A percentile compares a stretch with the other conserved stretches of the same genome.
These are phyloP conservation scores for Trichoderma gamsii DNA, from an alignment of 495 filamentous ascomycete species.

Conservation along the genomic window DNA sequence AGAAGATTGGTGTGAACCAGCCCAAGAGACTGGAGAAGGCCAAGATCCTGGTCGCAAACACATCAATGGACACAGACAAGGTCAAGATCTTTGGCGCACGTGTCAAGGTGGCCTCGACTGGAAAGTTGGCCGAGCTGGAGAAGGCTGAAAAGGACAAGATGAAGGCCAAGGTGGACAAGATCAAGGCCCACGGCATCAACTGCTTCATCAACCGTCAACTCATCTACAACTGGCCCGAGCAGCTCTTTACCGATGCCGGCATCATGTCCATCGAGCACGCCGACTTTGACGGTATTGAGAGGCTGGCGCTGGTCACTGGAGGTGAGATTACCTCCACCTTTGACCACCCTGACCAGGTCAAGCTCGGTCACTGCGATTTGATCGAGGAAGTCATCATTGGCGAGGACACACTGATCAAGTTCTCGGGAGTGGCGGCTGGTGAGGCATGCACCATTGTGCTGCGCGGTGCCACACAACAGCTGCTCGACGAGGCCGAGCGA, in stretches of 20 bases:
- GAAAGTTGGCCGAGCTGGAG: constrained; percentile 93
- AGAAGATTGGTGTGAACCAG: constrained; percentile 97
- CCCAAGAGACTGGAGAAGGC: constrained; percentile 95
- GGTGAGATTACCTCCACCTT: constrained; percentile 97
- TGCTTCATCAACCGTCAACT: constrained; percentile 99
- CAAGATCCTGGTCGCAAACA: constrained; percentile 96
- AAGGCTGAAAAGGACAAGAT: constrained; percentile 98
- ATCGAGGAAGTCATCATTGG: constrained; percentile 98
- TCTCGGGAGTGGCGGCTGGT: constrained; percentile 91
- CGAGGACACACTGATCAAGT: constrained; percentile 93
- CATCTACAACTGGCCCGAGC: constrained; percentile 99
- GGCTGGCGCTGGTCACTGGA: constrained; percentile 88
- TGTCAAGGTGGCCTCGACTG: constrained; percentile 89
- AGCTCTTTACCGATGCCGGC: constrained; percentile 94
- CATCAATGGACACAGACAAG: constrained; percentile 99
- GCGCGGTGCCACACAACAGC: constrained; percentile 90
- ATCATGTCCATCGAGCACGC: constrained; percentile 99
- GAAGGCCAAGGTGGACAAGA: constrained; percentile 96
- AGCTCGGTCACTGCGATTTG: constrained; percentile 88
- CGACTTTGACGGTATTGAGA: constrained; percentile 96
- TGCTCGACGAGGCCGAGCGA: constrained; percentile 93
- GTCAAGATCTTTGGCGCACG: constrained; percentile 98
- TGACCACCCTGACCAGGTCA: constrained; percentile 93
- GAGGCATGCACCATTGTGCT: constrained; percentile 95
- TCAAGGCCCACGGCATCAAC: constrained; percentile 98